Conservation (phyloP, 2,329 filamentous ascomycete species). For the Neocucurbitaria cava region DNA sequence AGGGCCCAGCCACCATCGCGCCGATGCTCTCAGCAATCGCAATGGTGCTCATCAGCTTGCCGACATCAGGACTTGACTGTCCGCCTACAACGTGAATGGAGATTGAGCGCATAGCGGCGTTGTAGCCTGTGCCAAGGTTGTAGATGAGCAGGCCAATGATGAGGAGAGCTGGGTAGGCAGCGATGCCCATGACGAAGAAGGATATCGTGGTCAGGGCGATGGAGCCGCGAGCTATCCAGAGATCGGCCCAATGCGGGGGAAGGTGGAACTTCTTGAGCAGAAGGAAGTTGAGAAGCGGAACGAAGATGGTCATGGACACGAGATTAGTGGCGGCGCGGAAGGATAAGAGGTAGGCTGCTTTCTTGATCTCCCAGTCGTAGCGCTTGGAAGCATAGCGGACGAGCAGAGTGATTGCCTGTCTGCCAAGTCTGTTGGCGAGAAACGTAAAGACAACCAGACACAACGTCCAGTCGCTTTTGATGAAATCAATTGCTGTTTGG, state of each 20-base stretch:
- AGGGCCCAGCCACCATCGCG: slow-evolving; percentile 55
- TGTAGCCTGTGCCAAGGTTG: slow-evolving; percentile 58
- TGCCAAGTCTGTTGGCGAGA: slow-evolving; percentile 57
- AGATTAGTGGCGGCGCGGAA: slow-evolving; percentile 58
- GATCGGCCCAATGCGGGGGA: slow-evolving; percentile 52
- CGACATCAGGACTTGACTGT: slow-evolving; percentile 52
- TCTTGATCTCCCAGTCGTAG: slow-evolving; percentile 57
- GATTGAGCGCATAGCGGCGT: slow-evolving; percentile 55
- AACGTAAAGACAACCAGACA: slow-evolving; percentile 54
- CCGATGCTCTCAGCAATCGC: slow-evolving; percentile 58
- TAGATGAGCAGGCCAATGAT: slow-evolving; percentile 56
- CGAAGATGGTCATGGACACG: slow-evolving; percentile 54
- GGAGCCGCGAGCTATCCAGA: slow-evolving; percentile 55
- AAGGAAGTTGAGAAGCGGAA: slow-evolving; percentile 52
- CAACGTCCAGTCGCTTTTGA: slow-evolving; percentile 51
- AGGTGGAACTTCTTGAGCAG: slow-evolving; percentile 47
- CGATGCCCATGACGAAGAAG: slow-evolving; percentile 56
- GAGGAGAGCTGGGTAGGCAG: slow-evolving; percentile 52
- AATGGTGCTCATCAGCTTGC: slow-evolving; percentile 58
- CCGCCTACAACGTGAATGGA: slow-evolving; percentile 57
- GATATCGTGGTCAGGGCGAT: slow-evolving; percentile 54
- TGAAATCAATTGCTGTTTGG: slow-evolving; percentile 47
- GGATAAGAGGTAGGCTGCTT: slow-evolving; percentile 51
- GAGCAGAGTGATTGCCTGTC: slow-evolving; percentile 56
- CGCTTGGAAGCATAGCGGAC: slow-evolving; percentile 62